Base-by-base conservation (phyloP, 2,329 filamentous ascomycete species). In the Fulvia fulva region DNA sequence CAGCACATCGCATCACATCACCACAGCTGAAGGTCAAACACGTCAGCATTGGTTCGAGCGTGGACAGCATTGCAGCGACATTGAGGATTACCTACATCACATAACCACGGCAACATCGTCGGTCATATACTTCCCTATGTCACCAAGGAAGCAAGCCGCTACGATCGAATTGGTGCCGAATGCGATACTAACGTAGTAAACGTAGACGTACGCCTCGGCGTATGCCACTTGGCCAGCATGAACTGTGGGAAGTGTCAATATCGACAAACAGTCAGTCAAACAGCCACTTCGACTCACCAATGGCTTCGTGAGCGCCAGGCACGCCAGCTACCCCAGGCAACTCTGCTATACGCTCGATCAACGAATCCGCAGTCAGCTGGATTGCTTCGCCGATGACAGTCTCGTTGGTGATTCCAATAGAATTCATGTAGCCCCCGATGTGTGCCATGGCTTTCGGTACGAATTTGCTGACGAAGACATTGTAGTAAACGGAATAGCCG, bases 271-370 rank as follows among this genome's bases (percentile, higher is more conserved):
- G 25, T 32, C 5, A 30, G 25, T 41, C 21, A 12, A 5, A 19
- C 30, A 37, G 4, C 21, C 21, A 11, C 30, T 14, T 3, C 14
- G n/a, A 44, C 34, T 26, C 28, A 30, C 37, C 51, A n/a, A 23
- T 54, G 1, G 53, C 55, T 16, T 68, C 66, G n/a, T 61, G 67
- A 6, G 66, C 69, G 5, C 55, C 63, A 4, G 80, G 74, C 46
- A 81, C 80, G 2, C 78, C 78, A 3, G 74, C 76, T 26, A 87
- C 80, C 1, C 82, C 81, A 0, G 82, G 80, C 7, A 84, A 73
- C 5, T 71, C 41, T 23, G 76, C 66, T 32, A 86, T 75, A 16
- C 77, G 71, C 0, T 79, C 71, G 11, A 85, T 67, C 34, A 86
- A 70, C 1, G 80, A 81, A 1, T 76, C 77, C 8, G 77, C 78